These are phyloP conservation scores for Suillus paluster DNA, from an alignment of 768 basidiomycete species.

Conservation along the genomic window DNA sequence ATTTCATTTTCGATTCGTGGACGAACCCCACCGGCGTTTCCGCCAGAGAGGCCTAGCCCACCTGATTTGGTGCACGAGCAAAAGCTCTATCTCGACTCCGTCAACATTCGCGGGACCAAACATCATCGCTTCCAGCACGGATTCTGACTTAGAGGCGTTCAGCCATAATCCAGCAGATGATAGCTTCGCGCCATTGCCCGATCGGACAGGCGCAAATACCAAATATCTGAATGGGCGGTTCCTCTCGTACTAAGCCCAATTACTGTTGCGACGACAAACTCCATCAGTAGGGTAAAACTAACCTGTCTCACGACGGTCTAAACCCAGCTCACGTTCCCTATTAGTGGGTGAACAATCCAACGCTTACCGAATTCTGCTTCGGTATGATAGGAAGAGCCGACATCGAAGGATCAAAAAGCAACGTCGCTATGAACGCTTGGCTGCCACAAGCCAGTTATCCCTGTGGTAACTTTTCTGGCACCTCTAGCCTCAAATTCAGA, in stretches of 20 bases:
- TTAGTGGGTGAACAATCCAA: conserved; percentile 83
- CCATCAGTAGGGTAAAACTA: conserved; percentile 87
- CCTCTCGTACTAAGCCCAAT: conserved; percentile 84
- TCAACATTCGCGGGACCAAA: conserved; percentile 55
- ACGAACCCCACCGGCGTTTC: conserved; percentile 50
- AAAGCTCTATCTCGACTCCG: conserved; percentile 49
- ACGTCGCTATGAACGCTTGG: conserved; percentile 85
- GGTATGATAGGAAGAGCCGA: conserved; percentile 83
- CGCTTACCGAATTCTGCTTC: conserved; percentile 81
- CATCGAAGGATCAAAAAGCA: conserved; percentile 85
- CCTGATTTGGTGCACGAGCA: conserved; percentile 72
- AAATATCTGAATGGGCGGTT: conserved; percentile 84
- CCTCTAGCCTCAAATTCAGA: conserved; percentile 80
- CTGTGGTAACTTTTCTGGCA: conserved; percentile 81
- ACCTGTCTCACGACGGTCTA: conserved; percentile 85
- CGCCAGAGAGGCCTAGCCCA: conserved; percentile 49
- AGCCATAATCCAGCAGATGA: conserved; percentile 85
- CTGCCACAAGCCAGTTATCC: conserved; percentile 83
- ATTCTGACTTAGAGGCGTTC: conserved; percentile 85
- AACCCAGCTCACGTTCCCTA: conserved; percentile 84
- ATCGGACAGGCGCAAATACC: conserved; percentile 81
- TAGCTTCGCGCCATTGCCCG: conserved; percentile 80
- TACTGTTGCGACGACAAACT: conserved; percentile 70
- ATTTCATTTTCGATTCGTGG: conserved; percentile 63
- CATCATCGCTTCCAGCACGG: conserved; percentile 76